Evolutionary conservation across 2,329 filamentous ascomycete species (phyloP).

Genomic region (Monosporascus sp.): DNA sequence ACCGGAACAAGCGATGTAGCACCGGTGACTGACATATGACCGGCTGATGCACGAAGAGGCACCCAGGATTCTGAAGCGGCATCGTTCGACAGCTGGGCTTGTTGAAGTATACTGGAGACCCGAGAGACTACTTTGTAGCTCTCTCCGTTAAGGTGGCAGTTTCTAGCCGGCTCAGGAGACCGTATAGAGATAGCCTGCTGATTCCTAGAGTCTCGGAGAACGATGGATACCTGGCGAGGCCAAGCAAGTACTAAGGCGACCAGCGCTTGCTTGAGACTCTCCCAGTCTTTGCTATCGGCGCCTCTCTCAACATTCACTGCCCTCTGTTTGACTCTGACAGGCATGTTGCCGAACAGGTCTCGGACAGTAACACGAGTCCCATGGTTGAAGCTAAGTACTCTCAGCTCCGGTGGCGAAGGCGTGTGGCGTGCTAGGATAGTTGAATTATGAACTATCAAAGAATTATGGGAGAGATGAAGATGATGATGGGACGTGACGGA

Average conservation of each 20-base stretch:
- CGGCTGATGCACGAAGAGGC: slow-evolving; percentile 60
- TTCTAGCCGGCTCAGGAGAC: slow-evolving; percentile 7
- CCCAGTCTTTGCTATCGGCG: slow-evolving; percentile 59
- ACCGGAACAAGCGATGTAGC: slow-evolving; percentile 66
- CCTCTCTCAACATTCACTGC: slow-evolving; percentile 46
- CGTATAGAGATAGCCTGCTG: slow-evolving; percentile 35
- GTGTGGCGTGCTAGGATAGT: slow-evolving; percentile 57
- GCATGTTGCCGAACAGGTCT: slow-evolving; percentile 85
- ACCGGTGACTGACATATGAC: slow-evolving; percentile 58
- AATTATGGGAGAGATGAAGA: slow-evolving; percentile 55
- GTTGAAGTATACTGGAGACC: slow-evolving; percentile 52
- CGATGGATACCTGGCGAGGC: slow-evolving; percentile 50
- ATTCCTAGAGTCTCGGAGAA: slow-evolving; percentile 45
- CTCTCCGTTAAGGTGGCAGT: slow-evolving; percentile 6
- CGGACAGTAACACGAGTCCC: slow-evolving; percentile 73
- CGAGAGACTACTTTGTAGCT: slow-evolving; percentile 12
- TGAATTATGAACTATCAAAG: slow-evolving; percentile 66
- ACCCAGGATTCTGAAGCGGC: slow-evolving; percentile 59
- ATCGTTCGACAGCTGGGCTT: slow-evolving; percentile 58
- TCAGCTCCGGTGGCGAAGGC: slow-evolving; percentile 55
- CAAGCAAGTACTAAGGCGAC: slow-evolving; percentile 68
- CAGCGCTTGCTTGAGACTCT: slow-evolving; percentile 52
- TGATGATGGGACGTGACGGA: slow-evolving; percentile 68
- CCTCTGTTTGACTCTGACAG: slow-evolving; percentile 81
- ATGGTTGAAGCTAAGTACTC: slow-evolving; percentile 49